phyloP scores from a whole-genome alignment of 345 rosid genomes.

The Garcia nutans region DNA sequence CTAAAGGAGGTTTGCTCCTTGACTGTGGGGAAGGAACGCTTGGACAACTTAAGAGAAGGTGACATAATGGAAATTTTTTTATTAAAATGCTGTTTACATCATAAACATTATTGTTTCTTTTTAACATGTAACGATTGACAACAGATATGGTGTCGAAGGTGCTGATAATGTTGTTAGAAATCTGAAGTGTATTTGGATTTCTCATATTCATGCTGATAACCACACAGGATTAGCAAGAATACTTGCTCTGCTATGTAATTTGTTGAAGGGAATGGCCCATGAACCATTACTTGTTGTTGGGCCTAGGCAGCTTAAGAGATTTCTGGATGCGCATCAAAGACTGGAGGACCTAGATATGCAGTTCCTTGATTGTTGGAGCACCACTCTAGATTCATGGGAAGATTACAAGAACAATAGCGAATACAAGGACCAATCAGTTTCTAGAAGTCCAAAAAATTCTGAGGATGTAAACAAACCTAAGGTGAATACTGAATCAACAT shows the following conservation, averaged over 20 bases:
- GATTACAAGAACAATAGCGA: constrained; percentile 41
- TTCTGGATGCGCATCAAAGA: constrained; percentile 79
- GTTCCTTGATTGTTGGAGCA: constrained; percentile 83
- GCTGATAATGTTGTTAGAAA: constrained; percentile 68
- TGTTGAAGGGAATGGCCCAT: constrained; percentile 60
- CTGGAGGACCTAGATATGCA: constrained; percentile 90
- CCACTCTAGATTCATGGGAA: constrained; percentile 59
- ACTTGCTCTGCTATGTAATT: constrained; percentile 71
- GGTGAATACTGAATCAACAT: constrained; percentile 31
- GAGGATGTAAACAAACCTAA: constrained; percentile 10
- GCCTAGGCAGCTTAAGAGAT: constrained; percentile 72
- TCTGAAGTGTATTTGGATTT: constrained; percentile 80
- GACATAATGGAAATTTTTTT: constrained; percentile 1
- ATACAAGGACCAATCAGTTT: constrained; percentile 21
- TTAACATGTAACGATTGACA: constrained; percentile 7
- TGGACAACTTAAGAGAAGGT: constrained; percentile 94
- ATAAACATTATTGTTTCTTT: background rate
- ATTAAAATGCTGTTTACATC: background rate
- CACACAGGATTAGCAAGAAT: constrained; percentile 84
- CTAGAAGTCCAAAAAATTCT: constrained; percentile 24
- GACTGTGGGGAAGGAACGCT: constrained; percentile 98
- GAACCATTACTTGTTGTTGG: constrained; percentile 81
- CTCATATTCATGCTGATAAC: constrained; percentile 98
- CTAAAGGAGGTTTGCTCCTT: constrained; percentile 73
- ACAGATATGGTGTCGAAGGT: constrained; percentile 73